Evolutionary conservation across 1,284 basidiomycete species (phyloP), one percentile per base, ranked within the genome.

Genomic region (Fistulinella cinereoalba): DNA sequence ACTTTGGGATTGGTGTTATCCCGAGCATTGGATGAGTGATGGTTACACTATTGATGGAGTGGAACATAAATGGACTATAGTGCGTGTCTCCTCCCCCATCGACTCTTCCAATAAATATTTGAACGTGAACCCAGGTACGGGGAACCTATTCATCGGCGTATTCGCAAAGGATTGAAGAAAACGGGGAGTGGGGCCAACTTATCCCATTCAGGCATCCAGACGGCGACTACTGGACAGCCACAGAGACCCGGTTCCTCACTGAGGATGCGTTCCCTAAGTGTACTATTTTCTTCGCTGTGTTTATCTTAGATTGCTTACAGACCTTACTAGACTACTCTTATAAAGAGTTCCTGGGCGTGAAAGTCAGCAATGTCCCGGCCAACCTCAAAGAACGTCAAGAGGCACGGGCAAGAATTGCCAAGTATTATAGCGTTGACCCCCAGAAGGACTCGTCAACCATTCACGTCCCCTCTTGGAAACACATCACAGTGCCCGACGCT

Each of bases 1-100:
- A 7, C 36, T 62, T 41, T 60, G 57, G 57, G 57, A 60, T 15
- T 60, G 57, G 57, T 60, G 58, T 38, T 60, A 60, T 34, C 41
- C 46, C 3, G 43, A 61, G 6, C 53, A 61, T 21, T 60, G 57
- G 57, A 60, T 60, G 57, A 42, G 32, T 11, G 18, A 42, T 7
- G 60, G 60, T 9, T 60, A 50, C 32, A 39, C 8, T 2, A 9
- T 54, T 4, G 46, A 56, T 13, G 40, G 29, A 7, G 29, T 28
- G 21, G 28, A 43, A 25, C 46, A 48, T 6, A 44, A 39, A 13
- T 60, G 60, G 60, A 60, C 60, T 4, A 37, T 63, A 34, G 58
- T 58, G 19, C 28, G 47, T 19, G 13, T 28, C 18, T 13, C 16
- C 4, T 19, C 7, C 7, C n/a, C 21, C 16, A 12, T 22, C 18